Base-by-base conservation (phyloP, 1,284 basidiomycete species). In the Sutorius eximius region DNA sequence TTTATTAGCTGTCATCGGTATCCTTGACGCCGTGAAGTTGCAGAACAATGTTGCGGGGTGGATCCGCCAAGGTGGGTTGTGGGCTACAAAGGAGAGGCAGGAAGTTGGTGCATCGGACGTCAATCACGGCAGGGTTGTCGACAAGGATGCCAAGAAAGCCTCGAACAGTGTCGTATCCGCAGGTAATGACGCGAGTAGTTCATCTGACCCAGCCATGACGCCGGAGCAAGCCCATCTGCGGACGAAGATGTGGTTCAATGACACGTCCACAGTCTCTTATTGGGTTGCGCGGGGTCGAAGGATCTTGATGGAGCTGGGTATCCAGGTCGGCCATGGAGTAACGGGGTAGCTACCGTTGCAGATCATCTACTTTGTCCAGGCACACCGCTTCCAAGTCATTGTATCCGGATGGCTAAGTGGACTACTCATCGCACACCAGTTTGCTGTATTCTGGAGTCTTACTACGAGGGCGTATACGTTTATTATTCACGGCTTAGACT, bases 11-110 rank as follows among this genome's bases (percentile, higher is more conserved):
- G 80, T 90, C n/a, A 74, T 91, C 18, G 89, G 89, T 2, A 73
- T 91, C 11, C 70, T 91, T n/a, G 83, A 88, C 49, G 74, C 74
- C 16, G 61, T 85, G 20, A 83, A 82, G 62, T 45, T 62, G 41
- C 80, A 91, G 70, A 77, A 73, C 49, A 91, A 86, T 58, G 79
- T 90, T 30, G 82, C 86, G 0, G 81, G 77, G 7, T 91, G 89
- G 89, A 77, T 89, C 50, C 77, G 78, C 10, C 63, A 68, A 11
- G 85, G 85, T 5, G 82, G 83, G 1, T 68, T 89, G 30, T 77
- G 78, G 73, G 73, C 48, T 22, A 42, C 64, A 7, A 50, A 33
- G 22, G 56, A 55, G 36, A 57, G 52, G 48, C 33, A 1, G 5
- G 52, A 55, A 9, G 42, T 5, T n/a, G 55, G 24, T 37, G 13